A percentile compares a stretch with the other conserved stretches of the same genome.
These are phyloP conservation scores for Gossypium turneri DNA, from an alignment of 345 rosid genomes.

Conservation along the genomic window DNA sequence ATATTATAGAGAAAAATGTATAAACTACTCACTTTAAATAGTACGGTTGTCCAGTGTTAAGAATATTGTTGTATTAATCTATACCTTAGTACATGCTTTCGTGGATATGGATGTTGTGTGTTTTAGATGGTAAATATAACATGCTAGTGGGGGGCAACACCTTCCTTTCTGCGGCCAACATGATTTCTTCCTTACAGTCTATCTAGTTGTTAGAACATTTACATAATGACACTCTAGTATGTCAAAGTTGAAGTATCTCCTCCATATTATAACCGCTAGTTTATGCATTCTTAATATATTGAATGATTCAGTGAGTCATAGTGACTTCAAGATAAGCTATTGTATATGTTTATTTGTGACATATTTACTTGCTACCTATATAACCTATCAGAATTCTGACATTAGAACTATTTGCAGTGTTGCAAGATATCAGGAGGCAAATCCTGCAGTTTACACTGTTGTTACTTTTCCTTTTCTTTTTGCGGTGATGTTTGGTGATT, in stretches of 20 bases:
- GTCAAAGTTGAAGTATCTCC: neutral
- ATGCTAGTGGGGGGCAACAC: neutral
- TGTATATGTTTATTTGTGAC: constrained; percentile 17
- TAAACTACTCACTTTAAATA: neutral
- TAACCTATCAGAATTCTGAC: constrained; percentile 20
- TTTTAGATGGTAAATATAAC: constrained; percentile 2
- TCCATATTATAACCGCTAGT: neutral
- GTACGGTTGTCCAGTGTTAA: neutral
- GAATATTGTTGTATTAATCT: neutral
- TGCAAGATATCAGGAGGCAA: constrained; percentile 95
- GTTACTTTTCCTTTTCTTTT: constrained; percentile 95
- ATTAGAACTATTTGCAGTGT: constrained; percentile 52
- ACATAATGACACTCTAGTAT: neutral
- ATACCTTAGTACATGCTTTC: too few relatives aligned
- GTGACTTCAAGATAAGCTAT: constrained; percentile 14
- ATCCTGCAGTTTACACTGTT: constrained; percentile 85
- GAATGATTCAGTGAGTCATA: neutral
- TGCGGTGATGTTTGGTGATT: constrained; percentile 99
- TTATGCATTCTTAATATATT: constrained; percentile 10
- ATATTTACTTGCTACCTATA: constrained; percentile 9
- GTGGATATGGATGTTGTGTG: neutral
- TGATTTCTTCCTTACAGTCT: neutral
- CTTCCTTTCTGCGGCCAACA: neutral
- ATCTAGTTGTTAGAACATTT: neutral
- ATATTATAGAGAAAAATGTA: neutral